Evolutionary conservation across 2,329 filamentous ascomycete genomes (phyloP).

Genomic region (Grosmannia huntii): DNA sequence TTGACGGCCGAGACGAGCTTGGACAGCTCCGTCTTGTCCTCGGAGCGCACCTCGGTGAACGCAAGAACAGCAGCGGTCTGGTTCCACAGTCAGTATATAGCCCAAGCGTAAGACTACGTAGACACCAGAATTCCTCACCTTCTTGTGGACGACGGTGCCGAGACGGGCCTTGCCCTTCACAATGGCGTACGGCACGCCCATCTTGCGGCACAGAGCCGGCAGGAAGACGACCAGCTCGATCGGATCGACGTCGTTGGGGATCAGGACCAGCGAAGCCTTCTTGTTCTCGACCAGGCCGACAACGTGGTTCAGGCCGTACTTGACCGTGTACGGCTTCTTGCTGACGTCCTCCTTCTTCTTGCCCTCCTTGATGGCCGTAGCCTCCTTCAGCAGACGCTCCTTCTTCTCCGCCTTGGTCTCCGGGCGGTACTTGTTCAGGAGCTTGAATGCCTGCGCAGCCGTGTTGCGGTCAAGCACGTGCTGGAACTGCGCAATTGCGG

Average conservation of each 20-base stretch:
- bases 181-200: constrained; percentile 98
- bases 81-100: constrained; percentile 7
- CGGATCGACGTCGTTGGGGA: constrained; percentile 98
- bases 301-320: constrained; percentile 99
- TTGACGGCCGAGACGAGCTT: constrained; percentile 96
- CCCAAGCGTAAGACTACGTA: not conserved
- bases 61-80: constrained; percentile 93
- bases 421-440: constrained; percentile 99
- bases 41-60: constrained; percentile 87
- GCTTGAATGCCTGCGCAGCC: constrained; percentile 94
- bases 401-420: constrained; percentile 99
- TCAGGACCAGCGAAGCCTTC: constrained; percentile 96
- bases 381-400: constrained; percentile 97
- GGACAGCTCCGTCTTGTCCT: constrained; percentile 97
- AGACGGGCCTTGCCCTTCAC: constrained; percentile 99
- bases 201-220: constrained; percentile 98
- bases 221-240: constrained; percentile 99
- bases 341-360: constrained; percentile 99
- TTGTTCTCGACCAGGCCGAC: constrained; percentile 97
- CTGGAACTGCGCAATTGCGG: constrained; percentile 94
- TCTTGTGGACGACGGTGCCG: constrained; percentile 99
- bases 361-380: constrained; percentile 91
- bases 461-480: constrained; percentile 94
- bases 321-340: constrained; percentile 99
- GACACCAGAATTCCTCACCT: constrained; percentile 40